Conservation (phyloP, 2,329 filamentous ascomycete genomes). For the Hortaea sp. region DNA sequence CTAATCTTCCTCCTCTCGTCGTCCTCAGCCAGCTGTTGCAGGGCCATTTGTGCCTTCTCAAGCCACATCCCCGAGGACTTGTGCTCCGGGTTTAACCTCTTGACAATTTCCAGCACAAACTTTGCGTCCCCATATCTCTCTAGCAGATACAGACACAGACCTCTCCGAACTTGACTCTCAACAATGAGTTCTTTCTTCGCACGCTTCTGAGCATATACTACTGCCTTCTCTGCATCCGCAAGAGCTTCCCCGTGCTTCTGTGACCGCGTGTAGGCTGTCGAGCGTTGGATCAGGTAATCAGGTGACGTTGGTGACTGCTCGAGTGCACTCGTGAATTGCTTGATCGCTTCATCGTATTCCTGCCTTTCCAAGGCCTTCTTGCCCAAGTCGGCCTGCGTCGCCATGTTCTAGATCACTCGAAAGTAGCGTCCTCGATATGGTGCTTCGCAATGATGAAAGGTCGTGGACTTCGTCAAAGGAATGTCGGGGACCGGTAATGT, state of each 20-base stretch:
- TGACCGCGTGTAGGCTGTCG: slow-evolving; percentile 63
- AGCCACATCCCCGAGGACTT: slow-evolving; percentile 49
- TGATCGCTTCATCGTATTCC: slow-evolving; percentile 59
- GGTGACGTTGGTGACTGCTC: slow-evolving; percentile 54
- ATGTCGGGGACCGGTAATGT: too few species aligned
- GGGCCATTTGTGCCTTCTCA: slow-evolving; percentile 43
- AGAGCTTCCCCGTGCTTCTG: slow-evolving; percentile 37
- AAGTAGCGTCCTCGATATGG: background rate
- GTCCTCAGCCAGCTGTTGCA: slow-evolving; percentile 39
- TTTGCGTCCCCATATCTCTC: slow-evolving; percentile 65
- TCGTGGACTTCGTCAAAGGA: too few species aligned
- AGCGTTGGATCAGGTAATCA: slow-evolving; percentile 70
- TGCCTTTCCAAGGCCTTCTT: slow-evolving; percentile 50
- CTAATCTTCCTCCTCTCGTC: slow-evolving; percentile 38
- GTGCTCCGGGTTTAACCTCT: slow-evolving; percentile 43
- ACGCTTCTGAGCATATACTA: slow-evolving; percentile 58
- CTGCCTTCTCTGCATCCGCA: slow-evolving; percentile 39
- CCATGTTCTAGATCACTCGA: slow-evolving; percentile 2
- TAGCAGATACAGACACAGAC: slow-evolving; percentile 60
- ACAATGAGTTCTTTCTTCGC: slow-evolving; percentile 66
- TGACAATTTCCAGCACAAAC: slow-evolving; percentile 53
- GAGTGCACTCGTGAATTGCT: slow-evolving; percentile 58
- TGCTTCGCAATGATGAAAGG: background rate
- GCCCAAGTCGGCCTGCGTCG: slow-evolving; percentile 40
- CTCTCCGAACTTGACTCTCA: slow-evolving; percentile 73